Evolutionary conservation across 2,329 filamentous ascomycete species (phyloP).

Genomic region (Fusarium sp.): DNA sequence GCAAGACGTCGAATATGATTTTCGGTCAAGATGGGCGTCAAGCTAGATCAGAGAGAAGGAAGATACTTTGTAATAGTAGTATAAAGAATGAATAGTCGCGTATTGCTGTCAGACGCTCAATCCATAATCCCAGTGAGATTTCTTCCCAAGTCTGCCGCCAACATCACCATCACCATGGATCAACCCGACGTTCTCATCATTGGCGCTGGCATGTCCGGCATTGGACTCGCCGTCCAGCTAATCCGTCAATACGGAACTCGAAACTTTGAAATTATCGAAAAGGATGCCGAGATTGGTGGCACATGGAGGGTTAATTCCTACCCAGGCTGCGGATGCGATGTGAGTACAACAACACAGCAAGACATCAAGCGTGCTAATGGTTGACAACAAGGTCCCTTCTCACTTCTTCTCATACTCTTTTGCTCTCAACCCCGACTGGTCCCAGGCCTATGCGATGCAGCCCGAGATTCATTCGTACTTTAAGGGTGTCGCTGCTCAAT

Average conservation of each 20-base stretch:
- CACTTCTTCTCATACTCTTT: slow-evolving; percentile 48
- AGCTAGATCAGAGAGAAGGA: not conserved
- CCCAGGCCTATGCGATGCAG: slow-evolving; percentile 40
- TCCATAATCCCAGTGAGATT: not conserved
- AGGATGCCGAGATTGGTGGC: slow-evolving; percentile 34
- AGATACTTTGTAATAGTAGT: not conserved
- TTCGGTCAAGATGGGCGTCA: not conserved
- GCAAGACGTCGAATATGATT: not conserved
- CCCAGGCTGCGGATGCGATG: slow-evolving; percentile 44
- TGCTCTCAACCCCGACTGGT: slow-evolving; percentile 44
- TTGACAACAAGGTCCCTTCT: slow-evolving; percentile 34
- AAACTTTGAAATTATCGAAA: slow-evolving; percentile 44
- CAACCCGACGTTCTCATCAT: slow-evolving; percentile 43
- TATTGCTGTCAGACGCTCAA: not conserved
- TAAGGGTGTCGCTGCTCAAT: slow-evolving; percentile 29
- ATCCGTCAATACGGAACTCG: slow-evolving; percentile 27
- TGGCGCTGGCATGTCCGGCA: slow-evolving; percentile 45
- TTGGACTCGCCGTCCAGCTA: slow-evolving; percentile 41
- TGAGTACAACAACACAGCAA: not conserved
- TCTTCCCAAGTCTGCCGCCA: fast-evolving
- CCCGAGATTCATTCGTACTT: slow-evolving; percentile 45
- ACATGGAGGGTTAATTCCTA: slow-evolving; percentile 45
- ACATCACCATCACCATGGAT: not conserved
- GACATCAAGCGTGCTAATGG: not conserved
- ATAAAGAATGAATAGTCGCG: not conserved